Conservation (phyloP, 441 rosid species). For the Brassica balearica region DNA sequence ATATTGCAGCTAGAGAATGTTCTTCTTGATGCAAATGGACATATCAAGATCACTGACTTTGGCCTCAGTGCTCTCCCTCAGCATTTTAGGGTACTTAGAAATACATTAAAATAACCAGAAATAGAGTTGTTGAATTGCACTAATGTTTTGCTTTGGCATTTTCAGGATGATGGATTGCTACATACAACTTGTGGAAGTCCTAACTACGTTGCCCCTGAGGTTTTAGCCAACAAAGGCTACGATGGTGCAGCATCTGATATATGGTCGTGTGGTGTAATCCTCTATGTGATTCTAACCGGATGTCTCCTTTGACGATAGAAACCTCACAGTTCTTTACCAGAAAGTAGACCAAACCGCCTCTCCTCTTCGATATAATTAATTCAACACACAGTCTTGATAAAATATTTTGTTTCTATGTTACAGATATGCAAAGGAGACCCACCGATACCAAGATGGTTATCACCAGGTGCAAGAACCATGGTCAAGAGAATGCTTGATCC, state of each 20-base stretch:
- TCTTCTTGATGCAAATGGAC: conserved; percentile 80
- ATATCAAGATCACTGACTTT: conserved; percentile 89
- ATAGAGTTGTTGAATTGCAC: too few relatives aligned
- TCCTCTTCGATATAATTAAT: background rate
- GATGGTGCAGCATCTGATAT: conserved; percentile 90
- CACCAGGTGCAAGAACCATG: conserved; percentile 78
- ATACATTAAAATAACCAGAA: background rate
- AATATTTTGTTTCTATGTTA: background rate
- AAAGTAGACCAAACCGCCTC: conserved; percentile 59
- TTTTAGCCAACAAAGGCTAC: conserved; percentile 86
- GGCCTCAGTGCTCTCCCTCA: conserved; percentile 97
- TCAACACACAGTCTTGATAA: background rate
- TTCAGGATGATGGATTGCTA: conserved; percentile 74
- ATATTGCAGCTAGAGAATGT: conserved; percentile 84
- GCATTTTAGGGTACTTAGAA: conserved; percentile 71
- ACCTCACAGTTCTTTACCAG: conserved; percentile 87
- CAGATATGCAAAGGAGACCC: conserved; percentile 94
- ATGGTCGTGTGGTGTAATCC: conserved; percentile 96
- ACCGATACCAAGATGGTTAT: conserved; percentile 87
- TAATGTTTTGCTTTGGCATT: background rate
- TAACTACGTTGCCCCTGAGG: conserved; percentile 95
- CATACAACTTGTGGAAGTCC: conserved; percentile 99
- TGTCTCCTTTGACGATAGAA: conserved; percentile 91
- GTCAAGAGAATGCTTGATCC: conserved; percentile 88
- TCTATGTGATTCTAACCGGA: conserved; percentile 84